Evolutionary conservation across 2,329 filamentous ascomycete species (phyloP), one percentile per base, ranked within the genome.

Genomic region (Rugonectria rugulosa): DNA sequence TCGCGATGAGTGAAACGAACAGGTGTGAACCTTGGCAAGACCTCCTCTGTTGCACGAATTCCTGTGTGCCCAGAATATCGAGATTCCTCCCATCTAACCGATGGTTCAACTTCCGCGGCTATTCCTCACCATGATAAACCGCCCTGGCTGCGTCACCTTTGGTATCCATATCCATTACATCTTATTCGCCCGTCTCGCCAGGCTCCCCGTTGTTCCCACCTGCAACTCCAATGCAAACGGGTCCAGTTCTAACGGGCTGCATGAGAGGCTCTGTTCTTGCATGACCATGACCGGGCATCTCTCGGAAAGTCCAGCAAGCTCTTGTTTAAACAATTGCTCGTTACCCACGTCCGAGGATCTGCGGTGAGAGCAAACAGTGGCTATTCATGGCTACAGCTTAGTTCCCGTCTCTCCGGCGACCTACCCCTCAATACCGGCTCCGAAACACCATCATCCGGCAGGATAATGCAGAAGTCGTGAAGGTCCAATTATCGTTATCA

Each of bases 101-200:
- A 46, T 34, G 47, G 41, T 29, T 48, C 24, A 43, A 41, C 53
- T 49, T 53, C 64, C 64, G 62, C 55, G 64, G 64, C 49, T 67
- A 67, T 62, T 55, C 48, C 56, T 60, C 40, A 52, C n/a, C 36
- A 48, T n/a, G n/a, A n/a, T n/a, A n/a, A n/a, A n/a, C n/a, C n/a
- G n/a, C 20, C 29, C 7, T 32, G 38, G 26, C 40, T 53, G 51
- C 53, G 59, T 60, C 59, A 57, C 56, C 36, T 40, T 27, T n/a
- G n/a, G 34, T 46, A 48, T 36, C 36, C 36, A 42, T 50, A 50
- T 43, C 34, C 46, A 48, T 59, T 48, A 52, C 50, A 23, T 34
- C 36, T 44, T 15, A 41, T 40, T 23, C 34, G 34, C 48, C 48
- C 49, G 32, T 37, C 50, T 36, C 38, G n/a, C n/a, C n/a, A n/a